Base-by-base conservation (phyloP, 805 yeast species). In the Kluyveromyces aestuarii region DNA sequence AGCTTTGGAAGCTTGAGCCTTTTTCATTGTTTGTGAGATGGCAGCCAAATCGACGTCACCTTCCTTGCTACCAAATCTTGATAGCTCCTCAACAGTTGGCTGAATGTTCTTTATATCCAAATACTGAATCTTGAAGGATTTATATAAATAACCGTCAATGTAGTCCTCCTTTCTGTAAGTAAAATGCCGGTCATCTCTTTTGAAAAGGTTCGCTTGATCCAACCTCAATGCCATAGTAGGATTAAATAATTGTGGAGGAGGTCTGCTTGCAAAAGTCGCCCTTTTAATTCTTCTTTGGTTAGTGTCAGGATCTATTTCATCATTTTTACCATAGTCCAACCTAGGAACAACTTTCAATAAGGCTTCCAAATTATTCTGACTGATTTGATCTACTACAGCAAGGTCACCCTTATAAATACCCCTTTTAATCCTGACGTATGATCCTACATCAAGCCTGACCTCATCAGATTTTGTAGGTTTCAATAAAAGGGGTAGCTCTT, bases 291-390 rank as follows among this genome's bases (percentile, higher is more conserved):
- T 81, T 48, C 80, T 68, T 59, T 79, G 79, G 11, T 68, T 66
- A 8, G 69, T 66, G 5, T 57, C 65, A 8, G 81, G 83, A 52
- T 80, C 87, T 50, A 76, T 77, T 35, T 70, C 73, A 40, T 69
- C 69, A 52, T 71, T 74, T 55, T 82, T 80, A 50, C 96, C 96
- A 66, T 93, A 91, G 64, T 91, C 97, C 51, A 93, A 69, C 60
- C 99, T 80, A 37, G 99, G 99, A 35, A 93, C 95, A 54, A 93
- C 73, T 62, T 87, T 87, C 57, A 95, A 80, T 59, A 95, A 78
- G n/a, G 88, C 98, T 64, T 91, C 98, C 57, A 93, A 76, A 47
- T 96, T 98, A 62, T 87, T 91, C 61, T 93, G 98, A 51, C 95
- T 85, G 53, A 93, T 76, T 62, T 90, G 89, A 58, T 89, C 96